Conservation (phyloP, 2,329 filamentous ascomycete species). For the Calonectria fujianensis region DNA sequence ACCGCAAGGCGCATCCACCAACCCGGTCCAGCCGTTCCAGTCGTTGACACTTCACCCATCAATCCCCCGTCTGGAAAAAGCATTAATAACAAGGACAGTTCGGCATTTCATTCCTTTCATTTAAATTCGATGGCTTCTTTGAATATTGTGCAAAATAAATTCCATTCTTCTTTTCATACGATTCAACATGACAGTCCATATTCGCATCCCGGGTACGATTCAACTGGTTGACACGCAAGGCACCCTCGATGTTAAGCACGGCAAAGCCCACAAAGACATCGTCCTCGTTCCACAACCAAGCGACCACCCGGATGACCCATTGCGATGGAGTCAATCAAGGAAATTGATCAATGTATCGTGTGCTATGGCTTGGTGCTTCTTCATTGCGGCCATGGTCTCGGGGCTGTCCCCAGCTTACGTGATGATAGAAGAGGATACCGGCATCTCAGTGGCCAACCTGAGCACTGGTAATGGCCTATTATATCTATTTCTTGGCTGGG, state of each 20-base stretch:
- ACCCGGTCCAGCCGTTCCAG: conserved; percentile 8
- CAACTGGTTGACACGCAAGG: conserved; percentile 49
- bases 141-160: neutral
- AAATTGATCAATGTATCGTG: conserved; percentile 50
- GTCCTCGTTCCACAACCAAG: conserved; percentile 51
- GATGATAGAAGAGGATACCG: conserved; percentile 50
- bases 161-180: neutral
- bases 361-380: conserved; percentile 54
- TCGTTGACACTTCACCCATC: neutral
- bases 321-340: conserved; percentile 47
- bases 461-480: conserved; percentile 51
- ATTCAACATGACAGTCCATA: conserved; percentile 23
- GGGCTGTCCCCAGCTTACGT: conserved; percentile 53
- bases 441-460: conserved; percentile 53
- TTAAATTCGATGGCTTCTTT: neutral
- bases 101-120: neutral
- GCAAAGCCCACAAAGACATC: conserved; percentile 45
- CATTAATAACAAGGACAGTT: neutral
- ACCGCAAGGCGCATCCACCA: neutral
- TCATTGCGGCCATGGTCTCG: conserved; percentile 50
- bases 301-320: conserved; percentile 51
- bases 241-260: conserved; percentile 46
- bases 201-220: conserved; percentile 48
- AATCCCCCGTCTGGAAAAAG: neutral
- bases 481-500: conserved; percentile 51